Conservation (phyloP, 306 rosid species). For the Rubus parviflorus region DNA sequence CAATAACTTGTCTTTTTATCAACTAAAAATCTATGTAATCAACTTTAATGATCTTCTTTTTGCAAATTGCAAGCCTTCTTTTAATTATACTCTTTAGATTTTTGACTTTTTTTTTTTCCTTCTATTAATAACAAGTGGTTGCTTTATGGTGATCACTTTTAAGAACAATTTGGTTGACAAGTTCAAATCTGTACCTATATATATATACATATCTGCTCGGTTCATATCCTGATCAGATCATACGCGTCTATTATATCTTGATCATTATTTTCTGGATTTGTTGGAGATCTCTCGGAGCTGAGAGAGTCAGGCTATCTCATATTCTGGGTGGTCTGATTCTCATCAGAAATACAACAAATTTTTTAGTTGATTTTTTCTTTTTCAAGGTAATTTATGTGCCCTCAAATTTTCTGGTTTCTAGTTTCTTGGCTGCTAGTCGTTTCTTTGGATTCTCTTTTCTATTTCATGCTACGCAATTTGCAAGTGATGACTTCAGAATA, state of each 20-base stretch:
- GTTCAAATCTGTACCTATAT: conserved; percentile 1
- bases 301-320: conserved; percentile 21
- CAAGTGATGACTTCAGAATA: background rate
- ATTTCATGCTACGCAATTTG: background rate
- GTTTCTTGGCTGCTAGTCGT: background rate
- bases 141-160: conserved; percentile 2
- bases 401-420: background rate
- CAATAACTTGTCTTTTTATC: conserved; percentile 22
- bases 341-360: conserved; percentile 20
- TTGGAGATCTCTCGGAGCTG: conserved; percentile 14
- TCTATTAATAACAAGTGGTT: background rate
- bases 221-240: background rate
- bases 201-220: background rate
- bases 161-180: conserved; percentile 15
- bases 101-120: background rate
- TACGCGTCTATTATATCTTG: conserved; percentile 1
- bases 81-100: too few species aligned
- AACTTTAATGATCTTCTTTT: too few species aligned
- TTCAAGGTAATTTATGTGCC: background rate
- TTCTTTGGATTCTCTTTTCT: background rate
- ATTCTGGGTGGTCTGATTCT: conserved; percentile 25
- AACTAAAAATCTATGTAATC: background rate
- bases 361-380: background rate
- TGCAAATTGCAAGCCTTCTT: too few species aligned
- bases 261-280: conserved; percentile 1